Conservation (phyloP, 306 rosid species). For the Luffa acutangula region DNA sequence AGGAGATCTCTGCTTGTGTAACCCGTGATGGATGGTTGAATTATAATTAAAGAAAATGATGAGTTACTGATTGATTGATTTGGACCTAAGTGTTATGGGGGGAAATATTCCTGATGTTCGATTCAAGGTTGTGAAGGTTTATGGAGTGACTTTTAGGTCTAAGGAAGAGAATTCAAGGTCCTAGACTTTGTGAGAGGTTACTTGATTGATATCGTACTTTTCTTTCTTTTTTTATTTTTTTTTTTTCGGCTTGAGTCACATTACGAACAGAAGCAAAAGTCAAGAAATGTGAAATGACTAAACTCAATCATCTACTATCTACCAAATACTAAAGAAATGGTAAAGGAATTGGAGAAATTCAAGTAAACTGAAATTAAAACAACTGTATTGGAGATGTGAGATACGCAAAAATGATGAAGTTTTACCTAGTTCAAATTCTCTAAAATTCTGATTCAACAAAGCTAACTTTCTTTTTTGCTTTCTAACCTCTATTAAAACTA, state of each 20-base stretch:
- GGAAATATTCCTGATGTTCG: conserved; percentile 20
- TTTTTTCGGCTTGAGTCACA: too few relatives aligned
- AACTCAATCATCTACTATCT: not conserved
- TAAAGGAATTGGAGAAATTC: not conserved
- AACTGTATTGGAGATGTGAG: not conserved
- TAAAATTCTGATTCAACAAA: not conserved
- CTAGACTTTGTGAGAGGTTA: not conserved
- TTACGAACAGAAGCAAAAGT: not conserved
- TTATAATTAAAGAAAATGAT: conserved; percentile 17
- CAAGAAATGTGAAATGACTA: not conserved
- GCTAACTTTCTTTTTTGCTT: not conserved
- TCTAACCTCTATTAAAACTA: not conserved
- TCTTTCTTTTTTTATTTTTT: not conserved
- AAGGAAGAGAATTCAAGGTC: conserved; percentile 20
- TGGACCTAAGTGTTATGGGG: conserved; percentile 18
- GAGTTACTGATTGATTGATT: conserved; percentile 21
- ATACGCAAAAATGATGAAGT: not conserved
- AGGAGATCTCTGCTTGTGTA: conserved; percentile 18
- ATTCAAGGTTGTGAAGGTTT: conserved; percentile 21
- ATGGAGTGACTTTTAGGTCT: conserved; percentile 15
- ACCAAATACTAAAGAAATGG: not conserved
- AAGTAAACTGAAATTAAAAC: not conserved
- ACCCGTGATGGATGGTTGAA: conserved; percentile 18
- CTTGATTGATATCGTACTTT: not conserved
- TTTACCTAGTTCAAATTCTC: not conserved